Conservation (phyloP, 176 grass and related monocot species). For the Musa schizocarpa region DNA sequence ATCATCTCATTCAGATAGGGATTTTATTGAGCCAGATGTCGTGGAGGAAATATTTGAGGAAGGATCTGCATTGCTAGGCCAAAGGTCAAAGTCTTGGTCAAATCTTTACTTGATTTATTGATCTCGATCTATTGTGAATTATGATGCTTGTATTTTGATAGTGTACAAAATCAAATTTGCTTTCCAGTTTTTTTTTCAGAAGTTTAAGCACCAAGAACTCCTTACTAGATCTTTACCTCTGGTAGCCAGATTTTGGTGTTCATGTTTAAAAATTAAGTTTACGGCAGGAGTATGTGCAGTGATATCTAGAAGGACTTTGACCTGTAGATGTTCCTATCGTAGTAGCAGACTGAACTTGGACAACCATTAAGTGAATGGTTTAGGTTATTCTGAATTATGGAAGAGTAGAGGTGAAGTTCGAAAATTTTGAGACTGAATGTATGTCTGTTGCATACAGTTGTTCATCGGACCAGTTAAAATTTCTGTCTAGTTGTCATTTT, state of each 20-base stretch:
- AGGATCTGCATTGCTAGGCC: constrained; percentile 53
- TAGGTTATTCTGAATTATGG: no score
- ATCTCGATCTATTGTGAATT: background rate
- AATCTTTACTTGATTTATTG: background rate
- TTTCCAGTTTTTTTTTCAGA: no score
- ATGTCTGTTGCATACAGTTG: background rate
- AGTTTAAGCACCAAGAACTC: no score
- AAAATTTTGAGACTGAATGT: background rate
- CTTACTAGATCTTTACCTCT: no score
- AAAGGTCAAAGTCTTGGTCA: constrained; percentile 40
- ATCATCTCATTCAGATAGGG: constrained; percentile 32
- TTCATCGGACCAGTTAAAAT: no score
- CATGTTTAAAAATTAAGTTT: no score
- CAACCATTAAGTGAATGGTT: no score
- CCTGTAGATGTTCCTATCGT: no score
- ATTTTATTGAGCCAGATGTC: constrained; percentile 56
- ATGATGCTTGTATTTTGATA: background rate
- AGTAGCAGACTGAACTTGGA: background rate
- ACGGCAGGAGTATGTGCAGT: no score
- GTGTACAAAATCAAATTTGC: background rate
- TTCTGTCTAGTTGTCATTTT: background rate
- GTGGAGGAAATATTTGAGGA: constrained; percentile 72
- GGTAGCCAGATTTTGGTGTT: no score
- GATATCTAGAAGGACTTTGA: no score
- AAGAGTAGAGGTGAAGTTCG: background rate